Conservation (phyloP, 805 yeast species). For the Torulaspora quercuum region DNA sequence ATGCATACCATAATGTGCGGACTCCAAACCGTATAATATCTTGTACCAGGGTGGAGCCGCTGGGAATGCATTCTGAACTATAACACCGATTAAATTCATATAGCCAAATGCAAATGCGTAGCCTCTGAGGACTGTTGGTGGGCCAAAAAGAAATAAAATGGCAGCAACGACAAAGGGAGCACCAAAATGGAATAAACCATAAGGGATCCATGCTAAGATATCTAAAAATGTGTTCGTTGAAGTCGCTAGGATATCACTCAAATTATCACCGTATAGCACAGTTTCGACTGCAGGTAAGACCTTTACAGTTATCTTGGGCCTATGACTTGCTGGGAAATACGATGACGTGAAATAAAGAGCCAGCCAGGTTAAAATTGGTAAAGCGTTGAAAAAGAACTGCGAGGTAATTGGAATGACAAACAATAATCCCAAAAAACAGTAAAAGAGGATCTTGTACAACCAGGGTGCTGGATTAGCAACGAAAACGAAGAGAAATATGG, state of each 20-base stretch:
- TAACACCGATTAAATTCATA: constrained; percentile 84
- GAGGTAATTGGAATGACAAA: constrained; percentile 71
- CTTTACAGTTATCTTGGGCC: constrained; percentile 87
- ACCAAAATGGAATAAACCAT: constrained; percentile 87
- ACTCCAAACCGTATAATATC: constrained; percentile 73
- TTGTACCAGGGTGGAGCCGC: constrained; percentile 99
- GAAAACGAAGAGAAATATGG: constrained; percentile 57
- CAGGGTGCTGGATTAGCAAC: constrained; percentile 55
- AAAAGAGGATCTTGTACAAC: constrained; percentile 34
- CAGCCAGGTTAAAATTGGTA: constrained; percentile 85
- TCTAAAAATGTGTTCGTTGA: constrained; percentile 63
- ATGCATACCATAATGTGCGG: constrained; percentile 85
- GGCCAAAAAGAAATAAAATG: constrained; percentile 78
- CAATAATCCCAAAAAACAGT: constrained; percentile 42
- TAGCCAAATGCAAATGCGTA: constrained; percentile 94
- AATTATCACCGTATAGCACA: constrained; percentile 84
- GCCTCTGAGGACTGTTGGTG: constrained; percentile 79
- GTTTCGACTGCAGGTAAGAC: constrained; percentile 90
- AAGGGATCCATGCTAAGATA: constrained; percentile 92
- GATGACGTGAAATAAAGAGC: constrained; percentile 75
- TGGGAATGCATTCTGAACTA: constrained; percentile 78
- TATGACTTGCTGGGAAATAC: constrained; percentile 65
- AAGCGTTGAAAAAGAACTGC: constrained; percentile 78
- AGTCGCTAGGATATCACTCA: constrained; percentile 78
- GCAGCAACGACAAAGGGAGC: constrained; percentile 84